Conservation (phyloP, 805 yeast genomes). For the Metschnikowia baotianmanensis region DNA sequence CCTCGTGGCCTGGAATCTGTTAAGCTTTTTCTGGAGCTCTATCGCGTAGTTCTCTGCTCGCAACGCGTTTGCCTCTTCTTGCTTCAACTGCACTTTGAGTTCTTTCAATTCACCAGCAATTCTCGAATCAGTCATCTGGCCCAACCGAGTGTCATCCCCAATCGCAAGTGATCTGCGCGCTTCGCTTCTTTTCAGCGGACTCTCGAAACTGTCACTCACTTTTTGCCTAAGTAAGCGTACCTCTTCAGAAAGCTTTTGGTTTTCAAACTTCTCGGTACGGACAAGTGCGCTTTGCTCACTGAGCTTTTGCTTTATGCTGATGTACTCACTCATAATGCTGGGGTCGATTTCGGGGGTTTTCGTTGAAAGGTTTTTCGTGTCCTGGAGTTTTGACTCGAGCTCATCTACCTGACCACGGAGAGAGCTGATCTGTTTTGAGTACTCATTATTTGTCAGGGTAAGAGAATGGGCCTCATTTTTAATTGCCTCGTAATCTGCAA, state of each 20-base stretch:
- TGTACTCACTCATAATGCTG: constrained; percentile 42
- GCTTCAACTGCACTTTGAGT: constrained; percentile 47
- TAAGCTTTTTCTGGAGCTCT: constrained; percentile 42
- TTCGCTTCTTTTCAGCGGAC: constrained; percentile 20
- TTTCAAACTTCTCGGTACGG: constrained; percentile 46
- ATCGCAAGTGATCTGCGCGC: constrained; percentile 32
- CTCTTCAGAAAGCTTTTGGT: constrained; percentile 51
- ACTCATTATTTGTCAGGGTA: constrained; percentile 24
- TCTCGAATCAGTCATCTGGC: constrained; percentile 16
- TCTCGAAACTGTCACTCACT: constrained; percentile 19
- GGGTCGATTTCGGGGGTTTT: constrained; percentile 23
- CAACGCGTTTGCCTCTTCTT: constrained; percentile 49
- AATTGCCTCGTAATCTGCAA: constrained; percentile 17
- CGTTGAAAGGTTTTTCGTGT: constrained; percentile 39
- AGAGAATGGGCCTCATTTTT: constrained; percentile 24
- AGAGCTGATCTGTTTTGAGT: constrained; percentile 26
- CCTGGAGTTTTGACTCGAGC: constrained; percentile 23
- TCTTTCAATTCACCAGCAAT: constrained; percentile 44
- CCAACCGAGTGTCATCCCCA: constrained; percentile 28
- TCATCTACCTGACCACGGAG: constrained; percentile 24
- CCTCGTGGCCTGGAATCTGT: constrained; percentile 40
- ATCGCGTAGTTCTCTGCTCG: constrained; percentile 52
- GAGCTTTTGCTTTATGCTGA: constrained; percentile 47
- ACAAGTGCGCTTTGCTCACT: constrained; percentile 51
- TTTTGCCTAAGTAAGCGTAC: constrained; percentile 53